phyloP scores from a whole-genome alignment of 2,329 filamentous ascomycete genomes.

The Phyllosticta capitalensis region DNA sequence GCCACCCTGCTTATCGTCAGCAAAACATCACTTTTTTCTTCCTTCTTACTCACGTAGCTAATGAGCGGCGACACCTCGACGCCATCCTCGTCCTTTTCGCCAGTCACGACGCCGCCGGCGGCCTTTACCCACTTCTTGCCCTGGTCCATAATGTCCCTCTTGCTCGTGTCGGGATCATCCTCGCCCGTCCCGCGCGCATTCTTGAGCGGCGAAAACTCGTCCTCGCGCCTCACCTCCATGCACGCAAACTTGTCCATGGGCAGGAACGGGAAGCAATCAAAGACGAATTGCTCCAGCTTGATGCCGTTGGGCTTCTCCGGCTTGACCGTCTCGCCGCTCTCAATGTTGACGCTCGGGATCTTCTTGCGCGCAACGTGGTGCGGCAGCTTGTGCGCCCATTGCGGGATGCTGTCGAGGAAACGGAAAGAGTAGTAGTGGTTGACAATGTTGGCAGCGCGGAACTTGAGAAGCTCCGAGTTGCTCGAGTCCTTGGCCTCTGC shows the following conservation, averaged over 20 bases:
- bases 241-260: constrained; percentile 82
- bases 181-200: constrained; percentile 70
- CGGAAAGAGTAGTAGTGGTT: constrained; percentile 98
- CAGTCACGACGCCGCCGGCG: constrained; percentile 66
- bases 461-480: constrained; percentile 75
- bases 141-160: constrained; percentile 79
- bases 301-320: constrained; percentile 93
- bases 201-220: constrained; percentile 97
- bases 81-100: constrained; percentile 52
- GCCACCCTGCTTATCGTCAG: constrained; percentile 39
- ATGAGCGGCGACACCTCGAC: constrained; percentile 87
- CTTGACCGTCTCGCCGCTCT: constrained; percentile 73
- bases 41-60: constrained; percentile 70
- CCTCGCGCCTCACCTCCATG: constrained; percentile 91
- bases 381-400: constrained; percentile 76
- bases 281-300: constrained; percentile 98
- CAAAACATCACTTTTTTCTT: background rate
- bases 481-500: constrained; percentile 80
- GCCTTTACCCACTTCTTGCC: constrained; percentile 76
- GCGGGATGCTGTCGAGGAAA: constrained; percentile 83
- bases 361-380: constrained; percentile 98
- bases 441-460: constrained; percentile 97
- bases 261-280: constrained; percentile 92
- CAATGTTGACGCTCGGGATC: constrained; percentile 75
- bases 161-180: constrained; percentile 91